Base-by-base conservation (phyloP, 345 rosid genomes). In the Lagerstroemia speciosa region DNA sequence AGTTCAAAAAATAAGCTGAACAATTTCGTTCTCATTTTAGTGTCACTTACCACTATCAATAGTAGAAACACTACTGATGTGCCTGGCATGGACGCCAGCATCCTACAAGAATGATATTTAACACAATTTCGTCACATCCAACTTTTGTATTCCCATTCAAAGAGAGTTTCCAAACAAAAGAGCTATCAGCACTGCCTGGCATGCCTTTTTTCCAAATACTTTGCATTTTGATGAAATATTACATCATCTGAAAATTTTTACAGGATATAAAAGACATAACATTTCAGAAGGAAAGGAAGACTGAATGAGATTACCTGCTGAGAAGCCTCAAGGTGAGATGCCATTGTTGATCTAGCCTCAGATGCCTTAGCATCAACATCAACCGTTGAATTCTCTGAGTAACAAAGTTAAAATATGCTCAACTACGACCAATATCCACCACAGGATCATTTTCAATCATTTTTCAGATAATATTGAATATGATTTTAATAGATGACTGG, bases 31-130 rank as follows among this genome's bases (percentile, higher is more conserved):
- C 17, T 31, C 45, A 7, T 46, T 30, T 50, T 48, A 32, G 31
- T 61, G 20, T 33, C 36, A 65, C 89, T 75, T 79, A 91, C 99
- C 99, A 72, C 97, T 94, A 64, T 91, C 99, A 43, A 91, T 48
- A 0, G 99, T 91, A 24, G 99, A 91, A 67, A 87, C 90, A 68
- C 83, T 89, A 72, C 97, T 94, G 76, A 94, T 62, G 67, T 94
- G 97, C 74, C 99, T 88, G 55, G 97, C 96, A 82, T 91, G 99
- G 80, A 88, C 41, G 66, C 95, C 97, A 57, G 69, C 79, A 69
- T 91, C 94, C 98, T 93, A 78, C 31, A 68, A 71, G 67, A 36
- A 80, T 72, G 40, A 63, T 66, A 46, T 67, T 50, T 3, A 46
- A 19, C 22, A 33, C 14, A 55, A 31, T 67, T 67, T 52, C 31